Conservation (phyloP, 2,329 filamentous ascomycete species). For the Aspergillus transmontanensis region DNA sequence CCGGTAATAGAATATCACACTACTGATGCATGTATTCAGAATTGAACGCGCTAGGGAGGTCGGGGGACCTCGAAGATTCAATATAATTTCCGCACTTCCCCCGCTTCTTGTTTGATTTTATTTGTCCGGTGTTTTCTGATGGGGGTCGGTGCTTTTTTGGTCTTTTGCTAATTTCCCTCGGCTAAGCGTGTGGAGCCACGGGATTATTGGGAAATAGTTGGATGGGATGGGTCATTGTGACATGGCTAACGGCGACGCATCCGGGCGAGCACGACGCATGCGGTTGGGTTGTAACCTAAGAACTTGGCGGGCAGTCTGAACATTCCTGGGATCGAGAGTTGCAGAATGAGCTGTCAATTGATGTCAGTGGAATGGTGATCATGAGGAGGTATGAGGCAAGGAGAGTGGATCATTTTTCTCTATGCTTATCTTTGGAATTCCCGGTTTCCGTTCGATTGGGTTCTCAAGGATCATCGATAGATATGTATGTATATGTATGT, state of each 20-base stretch:
- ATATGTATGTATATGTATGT: no score
- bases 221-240: constrained; percentile 12
- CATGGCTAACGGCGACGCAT: constrained; percentile 14
- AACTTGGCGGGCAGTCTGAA: constrained; percentile 1
- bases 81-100: not conserved
- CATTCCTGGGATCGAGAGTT: constrained; percentile 7
- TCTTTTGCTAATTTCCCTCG: not conserved
- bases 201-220: constrained; percentile 14
- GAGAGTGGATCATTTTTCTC: not conserved
- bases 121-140: not conserved
- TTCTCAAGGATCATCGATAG: not conserved
- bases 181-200: constrained; percentile 10
- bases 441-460: not conserved
- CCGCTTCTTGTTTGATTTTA: not conserved
- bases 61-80: no score
- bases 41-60: not conserved
- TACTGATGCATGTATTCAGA: not conserved
- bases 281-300: constrained; percentile 7
- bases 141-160: not conserved
- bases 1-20: not conserved
- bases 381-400: not conserved
- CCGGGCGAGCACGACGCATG: constrained; percentile 14
- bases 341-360: constrained; percentile 1
- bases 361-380: not conserved
- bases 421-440: not conserved